A percentile compares a stretch with the other conserved stretches of the same genome.
phyloP scores from a whole-genome alignment of 352 stramenopile genomes.

The Globisporangium parvum region DNA sequence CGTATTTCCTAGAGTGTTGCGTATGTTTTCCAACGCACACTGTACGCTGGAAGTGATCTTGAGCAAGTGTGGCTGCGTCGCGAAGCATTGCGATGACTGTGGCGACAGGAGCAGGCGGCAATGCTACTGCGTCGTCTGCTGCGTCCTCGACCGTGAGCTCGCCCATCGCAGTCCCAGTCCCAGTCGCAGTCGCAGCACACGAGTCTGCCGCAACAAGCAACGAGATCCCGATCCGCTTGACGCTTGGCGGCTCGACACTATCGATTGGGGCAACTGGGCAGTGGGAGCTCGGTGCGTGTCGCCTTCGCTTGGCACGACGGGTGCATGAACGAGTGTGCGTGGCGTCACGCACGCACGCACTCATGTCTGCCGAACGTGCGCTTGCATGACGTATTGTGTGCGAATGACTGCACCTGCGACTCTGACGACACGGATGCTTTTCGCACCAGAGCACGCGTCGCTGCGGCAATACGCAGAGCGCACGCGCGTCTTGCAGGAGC shows the following conservation, averaged over 20 bases:
- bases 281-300: conserved; percentile 58
- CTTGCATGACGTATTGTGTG: background rate
- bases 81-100: background rate
- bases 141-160: background rate
- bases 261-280: conserved; percentile 31
- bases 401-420: background rate
- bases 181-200: conserved; percentile 9
- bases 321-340: background rate
- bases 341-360: too few relatives aligned
- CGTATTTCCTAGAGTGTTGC: too few relatives aligned
- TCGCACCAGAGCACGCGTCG: conserved; percentile 40
- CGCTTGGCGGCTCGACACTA: conserved; percentile 47
- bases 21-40: too few relatives aligned
- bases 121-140: background rate
- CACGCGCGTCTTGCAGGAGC: conserved; percentile 27
- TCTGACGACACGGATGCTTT: too few relatives aligned
- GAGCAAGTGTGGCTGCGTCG: background rate
- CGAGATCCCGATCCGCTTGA: conserved; percentile 63
- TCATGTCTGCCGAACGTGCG: background rate
- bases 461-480: conserved; percentile 37
- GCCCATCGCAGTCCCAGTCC: conserved; percentile 3
- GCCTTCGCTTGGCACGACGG: too few relatives aligned
- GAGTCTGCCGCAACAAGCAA: background rate
- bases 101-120: background rate
- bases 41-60: too few relatives aligned